Percentiles rank a stretch among this genome's conserved stretches.
These are phyloP conservation scores for Xylaria sp. DNA, from an alignment of 2,329 filamentous ascomycete species.

Conservation along the genomic window DNA sequence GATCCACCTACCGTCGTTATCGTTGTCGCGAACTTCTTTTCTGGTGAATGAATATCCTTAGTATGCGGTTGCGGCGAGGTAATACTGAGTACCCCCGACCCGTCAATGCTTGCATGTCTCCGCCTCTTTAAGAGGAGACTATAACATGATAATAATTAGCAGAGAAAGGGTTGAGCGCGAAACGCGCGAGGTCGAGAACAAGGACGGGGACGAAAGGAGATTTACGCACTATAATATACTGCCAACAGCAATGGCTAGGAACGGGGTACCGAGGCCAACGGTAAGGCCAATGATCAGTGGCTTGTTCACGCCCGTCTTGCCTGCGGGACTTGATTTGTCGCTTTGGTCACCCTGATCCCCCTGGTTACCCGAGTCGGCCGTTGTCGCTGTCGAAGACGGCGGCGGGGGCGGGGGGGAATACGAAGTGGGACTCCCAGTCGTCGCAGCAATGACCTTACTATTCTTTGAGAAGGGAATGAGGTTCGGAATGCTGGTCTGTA, in stretches of 20 bases:
- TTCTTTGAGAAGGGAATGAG: conserved; percentile 56
- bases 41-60: not conserved
- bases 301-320: conserved; percentile 52
- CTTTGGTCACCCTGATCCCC: not conserved
- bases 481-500: conserved; percentile 45
- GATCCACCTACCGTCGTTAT: not conserved
- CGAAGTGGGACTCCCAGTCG: conserved; percentile 57
- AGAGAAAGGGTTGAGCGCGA: not conserved
- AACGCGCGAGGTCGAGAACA: not conserved
- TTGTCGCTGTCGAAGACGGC: conserved; percentile 41
- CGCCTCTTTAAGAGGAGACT: conserved; percentile 37
- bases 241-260: conserved; percentile 48
- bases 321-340: conserved; percentile 38
- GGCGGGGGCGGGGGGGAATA: conserved; percentile 54
- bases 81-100: conserved; percentile 29
- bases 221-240: conserved; percentile 49
- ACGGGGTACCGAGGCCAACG: conserved; percentile 57
- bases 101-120: conserved; percentile 33
- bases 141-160: conserved; percentile 24
- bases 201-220: not conserved
- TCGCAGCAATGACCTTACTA: conserved; percentile 50
- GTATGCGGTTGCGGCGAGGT: conserved; percentile 24
- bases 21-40: conserved; percentile 22
- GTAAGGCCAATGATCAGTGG: conserved; percentile 60
- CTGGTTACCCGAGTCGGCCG: not conserved